phyloP scores from a whole-genome alignment of 2,329 filamentous ascomycete genomes.

The Diplodia intermedia region DNA sequence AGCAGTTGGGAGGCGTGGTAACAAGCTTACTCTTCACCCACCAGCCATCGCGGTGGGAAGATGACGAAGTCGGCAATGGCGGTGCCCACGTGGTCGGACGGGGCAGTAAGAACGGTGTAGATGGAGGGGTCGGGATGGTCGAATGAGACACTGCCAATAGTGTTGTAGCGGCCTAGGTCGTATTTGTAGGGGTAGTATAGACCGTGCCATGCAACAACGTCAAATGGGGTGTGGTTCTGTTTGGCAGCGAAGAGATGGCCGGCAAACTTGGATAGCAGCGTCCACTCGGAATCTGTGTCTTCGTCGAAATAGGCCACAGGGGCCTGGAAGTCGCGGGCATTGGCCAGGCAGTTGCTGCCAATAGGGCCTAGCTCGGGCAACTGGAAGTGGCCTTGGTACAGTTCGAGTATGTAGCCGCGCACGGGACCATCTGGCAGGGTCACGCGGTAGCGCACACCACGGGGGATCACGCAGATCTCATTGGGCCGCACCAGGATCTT shows the following conservation, averaged over 20 bases:
- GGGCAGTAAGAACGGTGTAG: slow-evolving; percentile 71
- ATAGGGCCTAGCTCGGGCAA: slow-evolving; percentile 72
- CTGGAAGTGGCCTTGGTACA: slow-evolving; percentile 69
- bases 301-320: slow-evolving; percentile 66
- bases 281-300: slow-evolving; percentile 62
- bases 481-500: slow-evolving; percentile 69
- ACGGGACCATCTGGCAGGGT: slow-evolving; percentile 65
- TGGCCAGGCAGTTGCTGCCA: slow-evolving; percentile 70
- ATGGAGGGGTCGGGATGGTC: slow-evolving; percentile 73
- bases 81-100: slow-evolving; percentile 61
- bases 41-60: slow-evolving; percentile 75
- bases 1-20: neutral
- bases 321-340: slow-evolving; percentile 68
- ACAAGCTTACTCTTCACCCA: slow-evolving; percentile 61
- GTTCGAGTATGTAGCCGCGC: slow-evolving; percentile 71
- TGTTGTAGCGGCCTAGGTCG: slow-evolving; percentile 65
- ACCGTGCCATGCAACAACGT: slow-evolving; percentile 76
- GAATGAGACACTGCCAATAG: slow-evolving; percentile 62
- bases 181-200: slow-evolving; percentile 69
- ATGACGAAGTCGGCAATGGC: slow-evolving; percentile 74
- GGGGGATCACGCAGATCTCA: slow-evolving; percentile 71
- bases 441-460: slow-evolving; percentile 70
- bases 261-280: slow-evolving; percentile 67
- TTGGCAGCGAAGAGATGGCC: slow-evolving; percentile 66
- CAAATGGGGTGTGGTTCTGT: slow-evolving; percentile 72